phyloP scores from a whole-genome alignment of 2,329 filamentous ascomycete genomes.

The Malbranchea zuffiana region DNA sequence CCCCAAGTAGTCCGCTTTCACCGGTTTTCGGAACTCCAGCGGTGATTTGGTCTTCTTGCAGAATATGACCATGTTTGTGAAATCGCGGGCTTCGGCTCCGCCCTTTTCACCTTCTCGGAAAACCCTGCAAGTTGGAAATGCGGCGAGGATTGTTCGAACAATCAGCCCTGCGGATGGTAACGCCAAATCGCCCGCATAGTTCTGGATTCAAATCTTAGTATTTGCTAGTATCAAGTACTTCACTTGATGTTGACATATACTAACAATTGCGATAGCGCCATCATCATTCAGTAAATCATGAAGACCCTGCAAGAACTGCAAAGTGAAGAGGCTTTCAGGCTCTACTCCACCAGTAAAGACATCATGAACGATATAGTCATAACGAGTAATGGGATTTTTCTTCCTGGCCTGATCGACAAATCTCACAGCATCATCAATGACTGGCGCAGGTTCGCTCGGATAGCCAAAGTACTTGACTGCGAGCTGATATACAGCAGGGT shows the following conservation, averaged over 20 bases:
- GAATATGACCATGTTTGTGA: slow-evolving; percentile 94
- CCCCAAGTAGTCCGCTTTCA: slow-evolving; percentile 55
- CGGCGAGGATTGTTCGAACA: slow-evolving; percentile 65
- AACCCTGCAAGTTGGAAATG: slow-evolving; percentile 83
- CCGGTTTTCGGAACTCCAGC: slow-evolving; percentile 57
- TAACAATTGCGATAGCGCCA: slow-evolving; percentile 78
- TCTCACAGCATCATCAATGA: slow-evolving; percentile 70
- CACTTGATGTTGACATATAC: no score
- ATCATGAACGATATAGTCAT: slow-evolving; percentile 92
- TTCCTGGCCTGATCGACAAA: slow-evolving; percentile 47
- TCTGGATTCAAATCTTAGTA: slow-evolving; percentile 42
- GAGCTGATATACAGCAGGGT: slow-evolving; percentile 76
- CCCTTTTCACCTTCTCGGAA: slow-evolving; percentile 64
- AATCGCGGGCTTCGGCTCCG: slow-evolving; percentile 51
- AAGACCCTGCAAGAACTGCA: slow-evolving; percentile 67
- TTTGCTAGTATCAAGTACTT: no score
- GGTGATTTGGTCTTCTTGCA: slow-evolving; percentile 56
- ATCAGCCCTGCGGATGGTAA: slow-evolving; percentile 67
- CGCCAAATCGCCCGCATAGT: slow-evolving; percentile 83
- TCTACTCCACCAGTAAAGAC: slow-evolving; percentile 96
- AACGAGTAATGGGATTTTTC: slow-evolving; percentile 41
- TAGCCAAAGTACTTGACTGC: slow-evolving; percentile 74
- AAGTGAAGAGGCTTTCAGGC: slow-evolving; percentile 75
- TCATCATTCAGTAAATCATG: slow-evolving; percentile 59
- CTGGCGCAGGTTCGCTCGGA: slow-evolving; percentile 62